These are phyloP conservation scores for Cladosporium austrohemisphaericum DNA, from an alignment of 2,329 filamentous ascomycete species.

Conservation along the genomic window DNA sequence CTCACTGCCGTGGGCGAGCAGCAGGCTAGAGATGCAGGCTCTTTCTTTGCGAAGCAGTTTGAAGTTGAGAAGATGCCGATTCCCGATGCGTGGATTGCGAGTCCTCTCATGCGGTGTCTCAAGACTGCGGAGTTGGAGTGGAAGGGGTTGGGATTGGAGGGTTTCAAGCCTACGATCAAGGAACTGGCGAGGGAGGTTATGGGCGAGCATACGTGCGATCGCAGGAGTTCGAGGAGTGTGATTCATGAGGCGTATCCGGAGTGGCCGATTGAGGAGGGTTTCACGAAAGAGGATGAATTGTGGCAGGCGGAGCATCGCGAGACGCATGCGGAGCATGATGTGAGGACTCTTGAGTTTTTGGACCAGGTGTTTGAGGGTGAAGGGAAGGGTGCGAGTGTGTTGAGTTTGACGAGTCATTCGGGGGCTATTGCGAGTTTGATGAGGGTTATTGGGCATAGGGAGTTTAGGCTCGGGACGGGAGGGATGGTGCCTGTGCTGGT, in stretches of 20 bases:
- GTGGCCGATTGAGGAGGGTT: constrained; percentile 58
- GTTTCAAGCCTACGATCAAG: constrained; percentile 59
- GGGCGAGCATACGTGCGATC: constrained; percentile 66
- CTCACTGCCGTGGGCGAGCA: constrained; percentile 55
- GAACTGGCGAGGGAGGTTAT: constrained; percentile 63
- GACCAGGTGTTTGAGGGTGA: constrained; percentile 49
- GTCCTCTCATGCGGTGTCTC: constrained; percentile 60
- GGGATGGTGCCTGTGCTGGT: constrained; percentile 51
- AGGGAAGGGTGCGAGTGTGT: constrained; percentile 41
- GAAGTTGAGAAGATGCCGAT: constrained; percentile 53
- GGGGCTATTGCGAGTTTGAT: constrained; percentile 56
- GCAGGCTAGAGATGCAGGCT: constrained; percentile 57
- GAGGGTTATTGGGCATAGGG: constrained; percentile 41
- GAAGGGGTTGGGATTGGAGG: constrained; percentile 47
- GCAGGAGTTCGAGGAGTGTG: constrained; percentile 52
- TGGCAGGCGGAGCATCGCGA: constrained; percentile 44
- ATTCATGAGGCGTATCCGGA: constrained; percentile 52
- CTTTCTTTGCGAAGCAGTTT: constrained; percentile 57
- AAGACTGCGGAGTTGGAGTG: constrained; percentile 63
- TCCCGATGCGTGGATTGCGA: constrained; percentile 63
- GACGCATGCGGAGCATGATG: constrained; percentile 42
- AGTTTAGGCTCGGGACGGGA: constrained; percentile 48
- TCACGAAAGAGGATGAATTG: constrained; percentile 56
- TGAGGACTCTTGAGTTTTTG: constrained; percentile 36
- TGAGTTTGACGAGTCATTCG: constrained; percentile 58